Evolutionary conservation across 2,329 filamentous ascomycete species (phyloP), one percentile per base, ranked within the genome.

Genomic region (Septoria petroselini): DNA sequence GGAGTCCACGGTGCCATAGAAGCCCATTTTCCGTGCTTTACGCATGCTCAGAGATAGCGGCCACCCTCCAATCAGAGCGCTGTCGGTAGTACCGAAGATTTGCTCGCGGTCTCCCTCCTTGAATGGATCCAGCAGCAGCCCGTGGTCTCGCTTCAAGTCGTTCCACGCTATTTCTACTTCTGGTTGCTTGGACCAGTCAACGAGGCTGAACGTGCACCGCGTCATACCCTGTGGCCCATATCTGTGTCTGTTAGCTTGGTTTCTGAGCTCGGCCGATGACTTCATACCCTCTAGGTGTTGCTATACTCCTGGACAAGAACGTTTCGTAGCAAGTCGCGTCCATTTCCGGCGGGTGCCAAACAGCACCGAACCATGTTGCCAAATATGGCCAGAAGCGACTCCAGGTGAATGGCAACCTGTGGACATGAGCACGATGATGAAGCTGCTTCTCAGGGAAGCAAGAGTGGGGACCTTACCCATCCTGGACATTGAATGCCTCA

Each of bases 401-500:
- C 73, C 72, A 78, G 1, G 70, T 73, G 35, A 76, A 74, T 0
- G 65, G 59, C 17, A 65, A 33, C 7, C 39, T 41, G 18, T 14
- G 19, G 37, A 15, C 2, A n/a, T n/a, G n/a, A 27, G 23, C 5
- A 27, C 23, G 9, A 9, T 27, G 23, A 27, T 5, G 5, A 27
- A 5, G 5, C 5, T 9, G 23, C 9, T 27, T 5, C 23, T 5
- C 5, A 5, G 9, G 23, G 9, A 27, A 27, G 23, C 23, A 27
- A 27, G 23, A 27, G 11, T 23, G 3, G 9, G 7, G n/a, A 23
- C 11, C 39, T 17, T 17, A 65, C 5, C 69, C 71, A 43, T 80
- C 74, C 30, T 65, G 62, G 0, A 70, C 70, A 50, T 79, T 79
- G 62, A 79, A 77, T 3, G 66, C 70, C 58, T 78, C 58, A 43